phyloP scores from a whole-genome alignment of 768 basidiomycete genomes.

The Boletus fagicola region DNA sequence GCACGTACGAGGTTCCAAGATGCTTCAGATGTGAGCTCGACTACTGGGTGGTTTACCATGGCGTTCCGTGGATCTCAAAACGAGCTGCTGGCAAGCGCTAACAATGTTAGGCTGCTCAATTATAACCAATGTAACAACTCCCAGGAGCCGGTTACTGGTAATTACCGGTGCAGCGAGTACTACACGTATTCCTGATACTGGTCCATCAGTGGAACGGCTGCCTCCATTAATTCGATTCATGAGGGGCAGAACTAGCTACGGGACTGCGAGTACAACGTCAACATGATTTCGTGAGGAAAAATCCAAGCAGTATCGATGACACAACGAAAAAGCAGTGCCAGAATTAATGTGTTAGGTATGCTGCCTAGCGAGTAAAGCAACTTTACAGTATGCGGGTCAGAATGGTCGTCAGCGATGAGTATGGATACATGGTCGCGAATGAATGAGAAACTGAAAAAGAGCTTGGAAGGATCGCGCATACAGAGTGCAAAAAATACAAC shows the following conservation, averaged over 20 bases:
- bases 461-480: constrained; percentile 14
- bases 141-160: constrained; percentile 10
- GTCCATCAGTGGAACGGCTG: background rate
- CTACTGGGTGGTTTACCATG: constrained; percentile 69
- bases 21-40: constrained; percentile 75
- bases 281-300: background rate
- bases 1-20: constrained; percentile 81
- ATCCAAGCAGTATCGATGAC: constrained; percentile 1
- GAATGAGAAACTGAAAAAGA: constrained; percentile 4
- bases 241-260: constrained; percentile 4
- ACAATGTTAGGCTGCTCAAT: background rate
- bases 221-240: constrained; percentile 11
- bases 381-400: constrained; percentile 23
- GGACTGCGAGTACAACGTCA: constrained; percentile 9
- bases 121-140: background rate
- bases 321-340: constrained; percentile 8
- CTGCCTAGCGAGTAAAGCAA: constrained; percentile 27
- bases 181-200: background rate
- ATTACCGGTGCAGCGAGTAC: constrained; percentile 1
- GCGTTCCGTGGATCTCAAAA: background rate
- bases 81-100: background rate
- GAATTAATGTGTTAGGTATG: constrained; percentile 30
- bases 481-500: constrained; percentile 13
- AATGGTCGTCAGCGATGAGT: constrained; percentile 22
- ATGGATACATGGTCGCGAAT: constrained; percentile 31